Evolutionary conservation across 306 rosid genomes (phyloP).

Genomic region (Cercis canadensis): DNA sequence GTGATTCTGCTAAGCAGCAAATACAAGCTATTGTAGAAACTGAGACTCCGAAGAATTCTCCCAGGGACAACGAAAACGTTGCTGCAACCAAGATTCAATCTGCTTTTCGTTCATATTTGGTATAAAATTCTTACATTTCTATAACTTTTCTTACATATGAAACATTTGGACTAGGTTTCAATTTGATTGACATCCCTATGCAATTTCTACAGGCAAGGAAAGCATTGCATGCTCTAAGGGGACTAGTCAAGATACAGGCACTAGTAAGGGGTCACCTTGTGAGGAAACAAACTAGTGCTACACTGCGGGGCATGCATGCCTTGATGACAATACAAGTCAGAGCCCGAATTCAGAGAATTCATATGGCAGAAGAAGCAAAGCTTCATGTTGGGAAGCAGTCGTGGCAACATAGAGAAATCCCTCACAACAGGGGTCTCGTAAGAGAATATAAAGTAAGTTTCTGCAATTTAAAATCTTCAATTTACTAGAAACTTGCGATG

Average conservation of each 20-base stretch:
- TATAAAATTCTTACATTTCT: slow-evolving; percentile 28
- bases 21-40: slow-evolving; percentile 38
- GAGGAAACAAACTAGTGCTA: slow-evolving; percentile 78
- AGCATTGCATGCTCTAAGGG: slow-evolving; percentile 87
- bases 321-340: slow-evolving; percentile 87
- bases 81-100: slow-evolving; percentile 87
- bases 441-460: slow-evolving; percentile 48
- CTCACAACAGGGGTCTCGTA: slow-evolving; percentile 22
- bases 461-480: not conserved
- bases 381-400: slow-evolving; percentile 36
- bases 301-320: slow-evolving; percentile 81
- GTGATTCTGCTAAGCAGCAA: slow-evolving; percentile 42
- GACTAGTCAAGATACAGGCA: slow-evolving; percentile 90
- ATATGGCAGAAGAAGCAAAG: slow-evolving; percentile 57
- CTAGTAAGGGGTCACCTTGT: slow-evolving; percentile 88
- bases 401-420: slow-evolving; percentile 15
- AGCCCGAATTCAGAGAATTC: slow-evolving; percentile 80
- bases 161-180: not conserved
- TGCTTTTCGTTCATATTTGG: slow-evolving; percentile 77
- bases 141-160: too few relatives aligned
- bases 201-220: slow-evolving; percentile 75
- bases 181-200: slow-evolving; percentile 5
- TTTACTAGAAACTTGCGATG: not conserved
- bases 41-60: slow-evolving; percentile 34
- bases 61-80: slow-evolving; percentile 33